Evolutionary conservation across 2,329 filamentous ascomycete genomes (phyloP).

Genomic region (Cercospora sojina): DNA sequence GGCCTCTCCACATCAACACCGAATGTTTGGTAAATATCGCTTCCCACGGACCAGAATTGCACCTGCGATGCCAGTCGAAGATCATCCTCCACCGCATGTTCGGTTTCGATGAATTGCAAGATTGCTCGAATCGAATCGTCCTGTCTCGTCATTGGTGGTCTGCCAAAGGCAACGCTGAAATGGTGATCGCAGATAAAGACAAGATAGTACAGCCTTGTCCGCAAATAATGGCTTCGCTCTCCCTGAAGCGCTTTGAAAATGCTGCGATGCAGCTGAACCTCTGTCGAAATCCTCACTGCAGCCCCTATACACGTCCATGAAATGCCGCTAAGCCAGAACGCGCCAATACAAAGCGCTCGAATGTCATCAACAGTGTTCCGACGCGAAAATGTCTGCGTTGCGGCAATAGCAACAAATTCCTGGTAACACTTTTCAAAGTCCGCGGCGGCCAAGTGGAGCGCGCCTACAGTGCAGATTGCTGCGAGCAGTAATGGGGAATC

Average conservation of each 20-base stretch:
- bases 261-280: conserved; percentile 43
- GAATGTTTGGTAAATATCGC: conserved; percentile 35
- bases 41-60: conserved; percentile 31
- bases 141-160: conserved; percentile 41
- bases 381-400: conserved; percentile 33
- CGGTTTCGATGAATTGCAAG: conserved; percentile 36
- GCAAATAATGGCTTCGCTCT: conserved; percentile 37
- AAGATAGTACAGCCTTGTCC: conserved; percentile 43
- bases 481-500: conserved; percentile 38
- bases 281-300: conserved; percentile 43
- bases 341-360: conserved; percentile 41
- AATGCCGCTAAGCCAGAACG: conserved; percentile 41
- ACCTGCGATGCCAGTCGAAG: conserved; percentile 32
- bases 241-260: conserved; percentile 39
- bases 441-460: conserved; percentile 32
- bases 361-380: conserved; percentile 34
- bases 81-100: conserved; percentile 37
- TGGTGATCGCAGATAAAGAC: conserved; percentile 45
- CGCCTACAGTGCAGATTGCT: conserved; percentile 40
- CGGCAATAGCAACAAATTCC: conserved; percentile 34
- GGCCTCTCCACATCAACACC: conserved; percentile 34
- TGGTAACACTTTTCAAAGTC: conserved; percentile 37
- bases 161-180: conserved; percentile 40
- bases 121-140: conserved; percentile 35
- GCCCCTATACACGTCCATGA: conserved; percentile 35